Conservation (phyloP, 139 green algal species). For the Coelastrella sp. region DNA sequence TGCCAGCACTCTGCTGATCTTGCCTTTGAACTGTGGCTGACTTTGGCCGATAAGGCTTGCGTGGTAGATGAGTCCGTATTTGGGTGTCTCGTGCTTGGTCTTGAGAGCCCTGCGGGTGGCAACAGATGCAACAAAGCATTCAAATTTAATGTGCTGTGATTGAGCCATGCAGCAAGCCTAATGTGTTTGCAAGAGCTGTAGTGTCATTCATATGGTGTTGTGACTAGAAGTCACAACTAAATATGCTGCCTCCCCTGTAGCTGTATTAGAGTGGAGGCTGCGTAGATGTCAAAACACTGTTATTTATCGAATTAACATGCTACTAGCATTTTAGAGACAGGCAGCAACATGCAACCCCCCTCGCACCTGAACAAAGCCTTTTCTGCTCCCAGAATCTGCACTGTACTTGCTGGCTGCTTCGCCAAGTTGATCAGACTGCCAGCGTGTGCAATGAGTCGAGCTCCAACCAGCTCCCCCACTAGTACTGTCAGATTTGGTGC, state of each 20-base stretch:
- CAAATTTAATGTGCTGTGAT: not conserved
- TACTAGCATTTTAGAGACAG: too few relatives aligned
- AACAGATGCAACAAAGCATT: not conserved
- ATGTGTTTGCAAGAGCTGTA: too few relatives aligned
- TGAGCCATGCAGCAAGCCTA: too few relatives aligned
- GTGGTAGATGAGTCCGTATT: constrained; percentile 99
- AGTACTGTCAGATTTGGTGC: constrained; percentile 98
- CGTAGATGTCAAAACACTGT: too few relatives aligned
- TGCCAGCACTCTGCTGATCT: constrained; percentile 96
- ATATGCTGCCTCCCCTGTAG: too few relatives aligned
- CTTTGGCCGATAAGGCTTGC: constrained; percentile 95
- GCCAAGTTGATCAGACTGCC: constrained; percentile 96
- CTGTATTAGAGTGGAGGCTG: too few relatives aligned
- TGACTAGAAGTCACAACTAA: too few relatives aligned
- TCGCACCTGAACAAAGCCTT: constrained; percentile 98
- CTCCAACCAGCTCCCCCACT: constrained; percentile 98
- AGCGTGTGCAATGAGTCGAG: constrained; percentile 97
- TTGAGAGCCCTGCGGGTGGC: constrained; percentile 84
- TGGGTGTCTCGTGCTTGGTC: constrained; percentile 99
- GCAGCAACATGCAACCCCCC: too few relatives aligned
- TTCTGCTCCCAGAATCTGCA: constrained; percentile 99
- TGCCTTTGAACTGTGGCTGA: constrained; percentile 96
- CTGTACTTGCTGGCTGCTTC: constrained; percentile 96
- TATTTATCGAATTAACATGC: too few relatives aligned
- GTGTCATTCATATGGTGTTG: too few relatives aligned